Evolutionary conservation across 148 eudicot genomes (phyloP), one percentile per base, ranked within the genome.

Genomic region (Nepenthes gracilis): DNA sequence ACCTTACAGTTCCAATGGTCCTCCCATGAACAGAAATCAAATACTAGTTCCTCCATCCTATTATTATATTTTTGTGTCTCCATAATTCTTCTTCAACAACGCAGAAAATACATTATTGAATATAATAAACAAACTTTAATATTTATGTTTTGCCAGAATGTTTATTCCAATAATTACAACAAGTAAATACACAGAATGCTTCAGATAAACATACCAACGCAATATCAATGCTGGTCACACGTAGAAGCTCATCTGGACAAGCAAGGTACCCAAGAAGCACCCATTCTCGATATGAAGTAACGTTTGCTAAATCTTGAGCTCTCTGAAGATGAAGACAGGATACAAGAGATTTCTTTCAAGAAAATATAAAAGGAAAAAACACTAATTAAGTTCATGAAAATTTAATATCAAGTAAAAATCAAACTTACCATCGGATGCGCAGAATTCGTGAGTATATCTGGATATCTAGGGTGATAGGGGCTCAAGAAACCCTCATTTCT

Each of bases 251-350:
- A 62, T 89, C 99, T 35, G 99, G 99, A 62, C 99, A 94, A 76
- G 87, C 97, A 73, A 94, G 96, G 73, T 89, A 94, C 33, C 99
- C 99, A 81, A 94, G 82, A 63, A 86, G 78, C 61, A 87, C 97
- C 99, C 99, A 94, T 59, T 94, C 95, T 57, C 95, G 77, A 68
- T 89, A 94, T 45, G 90, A 81, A 59, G 95, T 86, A 65, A 94
- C 99, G 81, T 89, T 94, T 69, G 97, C 97, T 54, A 94, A 84
- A 79, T 94, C 99, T 81, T 94, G 97, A 69, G 97, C 97, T 77
- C 99, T 85, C 99, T 94, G 87, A 62, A 33, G 35, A 43, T 33
- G 38, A 47, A 9, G 8, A 2, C 12, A 9, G 9, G 12, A 8
- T 32, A 33, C 10, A 33, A 35, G 43, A 34, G 4, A 5, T 33